A percentile compares a stretch with the other conserved stretches of the same genome.
Evolutionary conservation across 2,329 filamentous ascomycete species (phyloP).

Genomic region (Ascochyta koolunga): DNA sequence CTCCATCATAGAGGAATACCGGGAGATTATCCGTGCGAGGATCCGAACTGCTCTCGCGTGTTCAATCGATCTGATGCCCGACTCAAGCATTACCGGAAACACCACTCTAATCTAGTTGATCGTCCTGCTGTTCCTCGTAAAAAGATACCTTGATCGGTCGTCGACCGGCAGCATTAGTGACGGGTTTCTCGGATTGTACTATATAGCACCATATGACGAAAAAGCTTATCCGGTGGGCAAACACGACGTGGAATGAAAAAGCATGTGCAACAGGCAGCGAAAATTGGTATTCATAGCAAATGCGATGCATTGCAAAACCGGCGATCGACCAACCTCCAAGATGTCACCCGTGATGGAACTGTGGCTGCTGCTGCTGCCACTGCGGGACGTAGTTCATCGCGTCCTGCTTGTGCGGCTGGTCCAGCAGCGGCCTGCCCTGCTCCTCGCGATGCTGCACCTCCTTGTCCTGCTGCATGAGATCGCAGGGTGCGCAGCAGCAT

Average conservation of each 20-base stretch:
- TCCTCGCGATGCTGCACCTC: slow-evolving; percentile 33
- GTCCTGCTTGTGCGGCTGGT: slow-evolving; percentile 30
- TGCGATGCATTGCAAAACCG: neutral
- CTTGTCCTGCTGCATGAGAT: slow-evolving; percentile 45
- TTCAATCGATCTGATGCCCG: no score
- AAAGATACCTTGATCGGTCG: no score
- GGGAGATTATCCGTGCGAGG: no score
- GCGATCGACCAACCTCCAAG: neutral
- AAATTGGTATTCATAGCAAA: neutral
- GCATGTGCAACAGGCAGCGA: neutral
- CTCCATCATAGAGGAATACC: no score
- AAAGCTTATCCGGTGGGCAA: no score
- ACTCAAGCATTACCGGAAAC: no score
- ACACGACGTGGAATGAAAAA: neutral
- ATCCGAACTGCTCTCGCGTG: no score
- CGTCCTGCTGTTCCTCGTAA: no score
- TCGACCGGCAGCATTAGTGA: no score
- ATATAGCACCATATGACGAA: no score
- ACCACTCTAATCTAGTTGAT: no score
- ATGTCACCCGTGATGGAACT: neutral
- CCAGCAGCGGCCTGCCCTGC: slow-evolving; percentile 17
- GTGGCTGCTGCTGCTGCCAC: slow-evolving; percentile 19
- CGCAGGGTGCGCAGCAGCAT: slow-evolving; percentile 44
- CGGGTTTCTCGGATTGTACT: no score
- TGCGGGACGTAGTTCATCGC: slow-evolving; percentile 35